Evolutionary conservation across 495 filamentous ascomycete genomes (phyloP).

Genomic region (Aspergillus leporis): DNA sequence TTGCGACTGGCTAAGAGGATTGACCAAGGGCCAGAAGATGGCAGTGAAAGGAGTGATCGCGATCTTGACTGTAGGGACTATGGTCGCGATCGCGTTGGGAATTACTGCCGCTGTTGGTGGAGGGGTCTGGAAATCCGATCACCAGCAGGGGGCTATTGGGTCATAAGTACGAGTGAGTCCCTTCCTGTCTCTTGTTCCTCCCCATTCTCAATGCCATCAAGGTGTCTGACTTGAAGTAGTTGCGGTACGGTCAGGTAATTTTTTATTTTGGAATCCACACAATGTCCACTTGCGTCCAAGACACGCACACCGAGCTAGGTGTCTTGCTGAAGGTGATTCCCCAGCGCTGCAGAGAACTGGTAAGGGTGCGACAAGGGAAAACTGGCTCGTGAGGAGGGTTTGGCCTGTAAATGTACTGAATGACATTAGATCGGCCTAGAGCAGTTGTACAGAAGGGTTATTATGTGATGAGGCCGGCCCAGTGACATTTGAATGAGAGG

Average conservation of each 20-base stretch:
- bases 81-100: slow-evolving; percentile 62
- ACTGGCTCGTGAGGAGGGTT: not conserved
- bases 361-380: not conserved
- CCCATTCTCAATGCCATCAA: no score
- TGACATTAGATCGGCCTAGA: no score
- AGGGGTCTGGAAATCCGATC: slow-evolving; percentile 51
- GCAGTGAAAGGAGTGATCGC: slow-evolving; percentile 54
- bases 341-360: not conserved
- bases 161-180: not conserved
- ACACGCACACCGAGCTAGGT: no score
- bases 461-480: no score
- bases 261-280: no score
- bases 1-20: slow-evolving; percentile 34
- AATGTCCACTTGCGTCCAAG: no score
- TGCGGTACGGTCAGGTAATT: no score
- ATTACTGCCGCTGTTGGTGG: slow-evolving; percentile 62
- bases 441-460: slow-evolving; percentile 4
- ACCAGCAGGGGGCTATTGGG: slow-evolving; percentile 28
- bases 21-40: slow-evolving; percentile 53
- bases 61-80: slow-evolving; percentile 55
- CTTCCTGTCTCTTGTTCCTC: no score
- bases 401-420: no score
- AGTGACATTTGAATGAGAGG: not conserved
- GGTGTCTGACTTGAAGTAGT: no score
- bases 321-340: no score